Evolutionary conservation across 1,139 yeast genomes (phyloP), one percentile per base, ranked within the genome.

Genomic region (Geotrichum aggregatum): DNA sequence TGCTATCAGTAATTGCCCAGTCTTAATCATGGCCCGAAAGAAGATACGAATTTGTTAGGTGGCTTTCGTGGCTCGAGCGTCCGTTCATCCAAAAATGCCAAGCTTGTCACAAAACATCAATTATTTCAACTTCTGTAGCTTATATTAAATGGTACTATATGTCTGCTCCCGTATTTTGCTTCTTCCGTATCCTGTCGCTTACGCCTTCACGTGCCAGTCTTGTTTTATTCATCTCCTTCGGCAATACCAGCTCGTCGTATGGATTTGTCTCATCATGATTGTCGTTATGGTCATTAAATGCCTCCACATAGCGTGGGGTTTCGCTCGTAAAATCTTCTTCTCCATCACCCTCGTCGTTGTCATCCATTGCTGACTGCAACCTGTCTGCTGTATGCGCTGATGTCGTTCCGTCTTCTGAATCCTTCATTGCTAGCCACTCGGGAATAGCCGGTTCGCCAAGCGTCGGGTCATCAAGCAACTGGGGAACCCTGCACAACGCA

Each of bases 401-500:
- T 5, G 8, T 10, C 13, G 22, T 8, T 6, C 35, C 22, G 34
- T 33, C 13, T 33, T n/a, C 14, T 13, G n/a, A 8, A 19, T 34
- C 21, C 22, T 16, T 16, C 26, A 8, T n/a, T 18, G 16, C 33
- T 6, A 16, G 7, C 10, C 31, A 21, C 11, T 26, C 33, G 14
- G 24, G 11, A 14, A 10, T 18, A 30, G n/a, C 26, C 21, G 18
- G 6, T 11, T 10, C 26, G 30, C 31, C 26, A 11, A 14, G 24
- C 14, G 19, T 16, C 30, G 31, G 18, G 18, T 50, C 42, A 10
- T 46, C 50, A 13, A 46, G 51, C 19, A 60, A 47, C 6, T 58
- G 61, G 0, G 64, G 63, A 6, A 62, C 59, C 14, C 63, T 55
- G 5, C 61, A 56, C 45, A 60, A 56, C 11, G 64, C 63, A 22